A percentile compares a stretch with the other conserved stretches of the same genome.
Evolutionary conservation across 2,329 filamentous ascomycete species (phyloP).

Genomic region (Talaromyces sp.): DNA sequence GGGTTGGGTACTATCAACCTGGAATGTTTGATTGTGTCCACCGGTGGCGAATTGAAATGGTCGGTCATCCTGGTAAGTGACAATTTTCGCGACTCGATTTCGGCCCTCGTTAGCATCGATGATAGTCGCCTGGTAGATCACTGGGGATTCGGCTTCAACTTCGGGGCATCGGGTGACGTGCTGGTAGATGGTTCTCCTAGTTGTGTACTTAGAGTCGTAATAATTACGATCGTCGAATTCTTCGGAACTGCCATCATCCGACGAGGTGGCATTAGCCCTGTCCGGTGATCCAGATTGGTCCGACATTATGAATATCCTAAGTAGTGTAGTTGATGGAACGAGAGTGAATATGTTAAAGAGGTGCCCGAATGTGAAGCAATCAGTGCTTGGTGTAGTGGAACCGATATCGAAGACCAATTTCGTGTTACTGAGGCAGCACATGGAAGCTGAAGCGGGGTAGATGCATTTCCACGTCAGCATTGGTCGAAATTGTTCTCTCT

Average conservation of each 20-base stretch:
- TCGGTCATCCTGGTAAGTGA: background rate
- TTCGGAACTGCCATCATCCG: background rate
- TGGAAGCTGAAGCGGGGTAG: background rate
- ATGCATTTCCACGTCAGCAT: background rate
- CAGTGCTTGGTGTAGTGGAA: background rate
- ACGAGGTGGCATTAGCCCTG: background rate
- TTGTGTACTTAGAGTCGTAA: background rate
- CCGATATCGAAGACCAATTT: background rate
- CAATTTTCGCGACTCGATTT: background rate
- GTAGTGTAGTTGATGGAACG: background rate
- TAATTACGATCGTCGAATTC: background rate
- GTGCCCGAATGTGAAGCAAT: background rate
- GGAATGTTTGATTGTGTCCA: background rate
- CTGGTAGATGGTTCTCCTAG: background rate
- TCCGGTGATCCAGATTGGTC: background rate
- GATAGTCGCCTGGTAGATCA: background rate
- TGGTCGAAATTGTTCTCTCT: background rate
- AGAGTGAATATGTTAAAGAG: no score
- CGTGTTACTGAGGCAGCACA: background rate
- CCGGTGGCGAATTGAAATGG: background rate
- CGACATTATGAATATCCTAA: background rate
- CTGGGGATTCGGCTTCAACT: background rate
- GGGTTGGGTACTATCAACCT: background rate
- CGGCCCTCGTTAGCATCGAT: background rate
- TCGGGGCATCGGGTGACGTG: background rate